Evolutionary conservation across 2,329 filamentous ascomycete genomes (phyloP).

Genomic region (Aspergillus pseudotamarii): DNA sequence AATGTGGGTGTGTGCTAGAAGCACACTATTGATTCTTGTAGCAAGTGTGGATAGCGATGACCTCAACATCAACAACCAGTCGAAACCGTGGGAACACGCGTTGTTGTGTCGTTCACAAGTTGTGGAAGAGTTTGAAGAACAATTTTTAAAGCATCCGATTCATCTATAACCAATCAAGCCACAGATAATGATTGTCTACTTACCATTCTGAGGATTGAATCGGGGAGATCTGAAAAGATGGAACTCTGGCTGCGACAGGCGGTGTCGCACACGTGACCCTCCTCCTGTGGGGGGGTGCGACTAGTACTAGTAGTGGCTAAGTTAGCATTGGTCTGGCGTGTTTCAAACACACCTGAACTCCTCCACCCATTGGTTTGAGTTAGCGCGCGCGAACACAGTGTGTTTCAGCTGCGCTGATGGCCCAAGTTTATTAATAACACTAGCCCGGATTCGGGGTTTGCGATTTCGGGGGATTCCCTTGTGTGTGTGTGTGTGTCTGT

Average conservation of each 20-base stretch:
- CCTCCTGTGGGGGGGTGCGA: constrained; percentile 3
- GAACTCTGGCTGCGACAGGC: neutral
- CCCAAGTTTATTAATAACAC: constrained; percentile 4
- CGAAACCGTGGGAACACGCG: neutral
- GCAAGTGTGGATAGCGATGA: neutral
- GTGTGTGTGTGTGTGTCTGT: neutral
- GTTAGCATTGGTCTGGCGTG: constrained; percentile 29
- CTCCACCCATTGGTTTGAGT: constrained; percentile 17
- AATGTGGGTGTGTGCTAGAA: neutral
- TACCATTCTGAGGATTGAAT: neutral
- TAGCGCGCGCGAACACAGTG: constrained; percentile 19
- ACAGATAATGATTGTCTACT: neutral
- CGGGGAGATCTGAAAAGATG: neutral
- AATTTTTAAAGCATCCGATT: neutral
- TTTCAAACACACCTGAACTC: constrained; percentile 29
- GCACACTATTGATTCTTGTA: constrained; percentile 3
- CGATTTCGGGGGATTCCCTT: neutral
- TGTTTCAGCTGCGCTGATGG: constrained; percentile 29
- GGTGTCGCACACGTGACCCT: constrained; percentile 6
- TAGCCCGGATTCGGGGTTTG: neutral
- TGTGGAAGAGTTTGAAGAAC: neutral
- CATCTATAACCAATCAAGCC: neutral
- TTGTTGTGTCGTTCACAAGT: neutral
- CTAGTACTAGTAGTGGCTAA: constrained; percentile 23
- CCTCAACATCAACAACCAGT: neutral